These are phyloP conservation scores for Chytriomyces sp. DNA, from an alignment of 192 early-diverging fungal species.

Conservation along the genomic window DNA sequence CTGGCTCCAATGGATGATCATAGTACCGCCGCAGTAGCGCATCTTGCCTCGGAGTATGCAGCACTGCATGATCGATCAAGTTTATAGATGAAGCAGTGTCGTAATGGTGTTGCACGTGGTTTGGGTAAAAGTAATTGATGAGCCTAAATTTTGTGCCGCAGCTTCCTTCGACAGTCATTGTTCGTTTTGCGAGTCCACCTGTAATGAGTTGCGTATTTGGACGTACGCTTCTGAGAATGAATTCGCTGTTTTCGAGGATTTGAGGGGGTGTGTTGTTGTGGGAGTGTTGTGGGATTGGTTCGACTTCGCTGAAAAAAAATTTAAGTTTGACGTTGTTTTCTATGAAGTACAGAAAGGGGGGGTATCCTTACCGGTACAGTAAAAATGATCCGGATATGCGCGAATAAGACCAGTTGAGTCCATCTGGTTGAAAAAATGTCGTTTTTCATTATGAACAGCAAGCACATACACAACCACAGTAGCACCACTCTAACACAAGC, in stretches of 20 bases:
- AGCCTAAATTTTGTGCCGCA: background rate
- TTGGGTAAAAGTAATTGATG: slow-evolving; percentile 1
- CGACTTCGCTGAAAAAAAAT: no score
- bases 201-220: background rate
- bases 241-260: background rate
- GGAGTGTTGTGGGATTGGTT: background rate
- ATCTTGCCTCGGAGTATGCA: background rate
- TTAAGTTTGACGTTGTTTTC: no score
- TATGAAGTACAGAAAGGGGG: no score
- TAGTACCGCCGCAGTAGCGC: background rate
- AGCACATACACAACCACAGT: background rate
- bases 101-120: background rate
- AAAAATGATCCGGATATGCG: background rate
- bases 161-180: background rate
- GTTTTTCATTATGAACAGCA: background rate
- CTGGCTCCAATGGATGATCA: background rate
- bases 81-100: background rate
- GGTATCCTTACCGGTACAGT: background rate
- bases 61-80: background rate
- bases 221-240: background rate
- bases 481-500: no score
- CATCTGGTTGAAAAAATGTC: background rate
- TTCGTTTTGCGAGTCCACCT: slow-evolving; percentile 1
- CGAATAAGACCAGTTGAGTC: slow-evolving; percentile 2
- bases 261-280: background rate